A percentile compares a stretch with the other conserved stretches of the same genome.
phyloP scores from a whole-genome alignment of 2,329 filamentous ascomycete species.

The Acrocalymma vagum region DNA sequence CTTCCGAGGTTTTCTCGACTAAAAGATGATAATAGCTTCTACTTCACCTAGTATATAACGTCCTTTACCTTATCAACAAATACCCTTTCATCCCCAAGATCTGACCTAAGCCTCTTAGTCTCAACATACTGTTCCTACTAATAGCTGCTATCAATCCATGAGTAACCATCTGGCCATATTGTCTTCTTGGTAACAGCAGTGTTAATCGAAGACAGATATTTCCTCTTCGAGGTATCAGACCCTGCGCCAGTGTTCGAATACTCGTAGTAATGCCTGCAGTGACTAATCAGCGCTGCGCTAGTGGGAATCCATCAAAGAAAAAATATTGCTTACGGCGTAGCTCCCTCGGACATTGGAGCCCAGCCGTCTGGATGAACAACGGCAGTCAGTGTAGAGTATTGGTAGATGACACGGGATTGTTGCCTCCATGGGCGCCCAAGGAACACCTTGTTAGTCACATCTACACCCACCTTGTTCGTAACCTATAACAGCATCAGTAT shows the following conservation, averaged over 20 bases:
- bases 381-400: constrained; percentile 56
- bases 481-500: too few relatives aligned
- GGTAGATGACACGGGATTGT: constrained; percentile 57
- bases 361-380: constrained; percentile 67
- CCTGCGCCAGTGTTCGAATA: constrained; percentile 65
- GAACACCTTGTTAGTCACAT: constrained; percentile 49
- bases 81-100: too few relatives aligned
- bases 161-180: constrained; percentile 49
- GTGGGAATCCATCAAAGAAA: neutral
- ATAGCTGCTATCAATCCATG: constrained; percentile 9
- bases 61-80: too few relatives aligned
- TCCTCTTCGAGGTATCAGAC: constrained; percentile 53
- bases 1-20: too few relatives aligned
- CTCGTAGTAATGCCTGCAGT: constrained; percentile 4
- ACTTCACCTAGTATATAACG: too few relatives aligned
- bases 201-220: constrained; percentile 47
- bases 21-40: too few relatives aligned
- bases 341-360: constrained; percentile 51
- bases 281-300: too few relatives aligned
- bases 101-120: too few relatives aligned
- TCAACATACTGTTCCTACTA: too few relatives aligned
- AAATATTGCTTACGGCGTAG: constrained; percentile 10
- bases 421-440: constrained; percentile 61
- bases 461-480: too few relatives aligned
- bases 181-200: constrained; percentile 48